Percentiles rank a stretch among this genome's conserved stretches.
Evolutionary conservation across 169 alveolate genomes (phyloP).

Genomic region (Plasmodium knowlesi): DNA sequence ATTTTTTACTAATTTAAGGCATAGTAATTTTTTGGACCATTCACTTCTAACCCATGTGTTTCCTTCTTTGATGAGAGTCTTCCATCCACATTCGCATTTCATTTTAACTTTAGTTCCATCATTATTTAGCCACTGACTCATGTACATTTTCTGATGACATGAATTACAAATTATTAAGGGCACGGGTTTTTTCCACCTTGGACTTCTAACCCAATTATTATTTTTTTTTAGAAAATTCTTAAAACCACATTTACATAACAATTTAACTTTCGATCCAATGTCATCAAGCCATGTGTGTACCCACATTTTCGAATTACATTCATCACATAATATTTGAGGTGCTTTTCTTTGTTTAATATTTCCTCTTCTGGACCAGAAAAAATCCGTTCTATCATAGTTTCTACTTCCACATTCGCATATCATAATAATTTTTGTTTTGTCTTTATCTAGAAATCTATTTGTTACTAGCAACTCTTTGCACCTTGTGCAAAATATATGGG

Average conservation of each 20-base stretch:
- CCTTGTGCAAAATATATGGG: slow-evolving; percentile 56
- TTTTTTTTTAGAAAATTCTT: slow-evolving; percentile 65
- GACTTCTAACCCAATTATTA: slow-evolving; percentile 75
- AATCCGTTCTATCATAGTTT: slow-evolving; percentile 62
- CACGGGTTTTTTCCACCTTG: slow-evolving; percentile 72
- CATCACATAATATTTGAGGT: slow-evolving; percentile 71
- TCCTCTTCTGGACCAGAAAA: slow-evolving; percentile 56
- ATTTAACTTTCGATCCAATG: slow-evolving; percentile 72
- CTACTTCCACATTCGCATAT: slow-evolving; percentile 74
- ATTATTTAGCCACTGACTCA: slow-evolving; percentile 75
- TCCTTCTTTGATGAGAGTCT: slow-evolving; percentile 68
- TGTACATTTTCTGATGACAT: slow-evolving; percentile 67
- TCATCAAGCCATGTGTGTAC: slow-evolving; percentile 76
- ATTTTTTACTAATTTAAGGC: slow-evolving; percentile 49
- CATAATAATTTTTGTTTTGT: slow-evolving; percentile 75
- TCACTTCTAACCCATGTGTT: slow-evolving; percentile 76
- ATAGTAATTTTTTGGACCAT: slow-evolving; percentile 74
- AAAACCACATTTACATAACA: slow-evolving; percentile 73
- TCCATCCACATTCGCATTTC: slow-evolving; percentile 77
- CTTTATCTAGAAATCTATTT: slow-evolving; percentile 65
- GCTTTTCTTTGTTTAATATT: slow-evolving; percentile 70
- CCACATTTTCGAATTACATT: slow-evolving; percentile 73
- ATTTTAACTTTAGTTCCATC: slow-evolving; percentile 74
- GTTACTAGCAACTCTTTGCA: slow-evolving; percentile 57
- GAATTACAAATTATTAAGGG: slow-evolving; percentile 72